Conservation (phyloP, 768 basidiomycete species). For the Xanthoconium purpureum region DNA sequence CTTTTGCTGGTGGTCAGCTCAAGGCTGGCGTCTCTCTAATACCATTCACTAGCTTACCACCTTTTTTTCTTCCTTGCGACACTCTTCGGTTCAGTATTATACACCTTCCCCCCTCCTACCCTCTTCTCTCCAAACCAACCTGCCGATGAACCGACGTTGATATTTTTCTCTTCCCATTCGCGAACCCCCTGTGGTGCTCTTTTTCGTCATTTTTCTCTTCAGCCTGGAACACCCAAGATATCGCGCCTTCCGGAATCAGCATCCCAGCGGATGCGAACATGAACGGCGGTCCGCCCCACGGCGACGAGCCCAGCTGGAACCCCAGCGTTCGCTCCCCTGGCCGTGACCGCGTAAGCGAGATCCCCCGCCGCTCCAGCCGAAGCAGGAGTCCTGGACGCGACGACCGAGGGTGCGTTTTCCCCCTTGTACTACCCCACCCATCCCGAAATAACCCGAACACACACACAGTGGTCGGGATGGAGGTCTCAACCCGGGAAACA, state of each 20-base stretch:
- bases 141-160: conserved; percentile 41
- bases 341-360: conserved; percentile 41
- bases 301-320: conserved; percentile 59
- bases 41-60: conserved; percentile 8
- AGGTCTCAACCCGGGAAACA: conserved; percentile 59
- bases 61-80: conserved; percentile 11
- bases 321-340: conserved; percentile 42
- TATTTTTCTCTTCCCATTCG: conserved; percentile 37
- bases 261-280: conserved; percentile 57
- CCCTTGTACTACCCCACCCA: not conserved
- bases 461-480: conserved; percentile 28
- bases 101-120: conserved; percentile 13
- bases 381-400: conserved; percentile 72
- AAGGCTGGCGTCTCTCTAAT: conserved; percentile 32
- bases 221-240: conserved; percentile 86
- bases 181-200: conserved; percentile 8
- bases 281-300: conserved; percentile 44
- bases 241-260: conserved; percentile 70
- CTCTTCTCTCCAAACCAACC: conserved; percentile 25
- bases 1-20: conserved; percentile 30
- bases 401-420: conserved; percentile 51
- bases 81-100: conserved; percentile 8
- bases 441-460: not conserved
- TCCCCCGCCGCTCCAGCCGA: conserved; percentile 66
- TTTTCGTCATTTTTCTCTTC: conserved; percentile 29